Percentiles rank a stretch among this genome's conserved stretches.
phyloP scores from a whole-genome alignment of 2,329 filamentous ascomycete species.

The Ceratocystis papillata region DNA sequence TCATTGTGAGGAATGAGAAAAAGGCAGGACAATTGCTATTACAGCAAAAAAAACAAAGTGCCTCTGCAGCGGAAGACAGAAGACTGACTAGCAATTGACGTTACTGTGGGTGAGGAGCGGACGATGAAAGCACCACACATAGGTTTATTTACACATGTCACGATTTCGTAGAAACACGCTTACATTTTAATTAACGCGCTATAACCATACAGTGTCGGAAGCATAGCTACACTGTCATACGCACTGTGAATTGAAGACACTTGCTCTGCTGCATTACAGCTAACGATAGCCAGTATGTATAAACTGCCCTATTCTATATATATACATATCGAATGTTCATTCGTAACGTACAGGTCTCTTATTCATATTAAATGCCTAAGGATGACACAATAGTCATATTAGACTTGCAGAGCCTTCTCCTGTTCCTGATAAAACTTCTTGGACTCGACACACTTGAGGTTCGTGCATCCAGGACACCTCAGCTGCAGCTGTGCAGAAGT shows the following conservation, averaged over 20 bases:
- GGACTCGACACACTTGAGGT: conserved; percentile 71
- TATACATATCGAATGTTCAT: neutral
- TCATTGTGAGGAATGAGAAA: conserved; percentile 1
- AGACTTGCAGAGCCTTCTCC: conserved; percentile 14
- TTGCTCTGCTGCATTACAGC: neutral
- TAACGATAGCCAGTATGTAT: neutral
- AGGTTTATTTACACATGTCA: neutral
- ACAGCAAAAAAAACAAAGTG: too few species aligned
- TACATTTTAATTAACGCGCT: conserved; percentile 19
- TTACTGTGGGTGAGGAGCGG: neutral
- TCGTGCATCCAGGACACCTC: conserved; percentile 87
- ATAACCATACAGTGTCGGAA: neutral
- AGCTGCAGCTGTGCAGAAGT: conserved; percentile 81
- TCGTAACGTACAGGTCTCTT: neutral
- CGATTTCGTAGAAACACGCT: conserved; percentile 15
- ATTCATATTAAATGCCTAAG: neutral
- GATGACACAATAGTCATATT: neutral
- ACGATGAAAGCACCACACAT: neutral
- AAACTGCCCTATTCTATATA: neutral
- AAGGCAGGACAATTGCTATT: neutral
- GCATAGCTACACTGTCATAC: accelerated
- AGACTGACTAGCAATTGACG: too few species aligned
- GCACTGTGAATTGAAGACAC: neutral
- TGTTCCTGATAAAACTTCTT: conserved; percentile 50
- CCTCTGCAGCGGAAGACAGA: too few species aligned